phyloP scores from a whole-genome alignment of 352 stramenopile genomes.

The Phytophthora melonis region DNA sequence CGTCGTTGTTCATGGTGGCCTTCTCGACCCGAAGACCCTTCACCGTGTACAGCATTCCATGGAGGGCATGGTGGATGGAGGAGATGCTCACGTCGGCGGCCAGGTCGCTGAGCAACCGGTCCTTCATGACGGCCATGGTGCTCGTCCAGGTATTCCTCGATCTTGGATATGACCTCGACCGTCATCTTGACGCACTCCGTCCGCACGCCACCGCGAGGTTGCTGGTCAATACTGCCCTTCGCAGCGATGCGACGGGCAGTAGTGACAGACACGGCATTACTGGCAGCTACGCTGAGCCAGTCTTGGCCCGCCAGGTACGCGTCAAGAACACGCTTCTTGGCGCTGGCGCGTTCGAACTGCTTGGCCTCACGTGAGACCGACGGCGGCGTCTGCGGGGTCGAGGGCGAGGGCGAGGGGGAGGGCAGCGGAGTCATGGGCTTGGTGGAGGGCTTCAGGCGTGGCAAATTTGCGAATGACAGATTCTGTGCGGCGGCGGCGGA shows the following conservation, averaged over 20 bases:
- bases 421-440: neutral
- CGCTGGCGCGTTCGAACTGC: neutral
- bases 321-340: neutral
- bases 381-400: neutral
- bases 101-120: neutral
- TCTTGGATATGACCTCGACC: neutral
- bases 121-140: neutral
- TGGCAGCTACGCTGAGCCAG: neutral
- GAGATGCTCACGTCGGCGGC: conserved; percentile 1
- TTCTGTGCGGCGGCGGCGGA: neutral
- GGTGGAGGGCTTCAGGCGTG: neutral
- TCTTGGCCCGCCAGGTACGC: neutral
- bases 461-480: neutral
- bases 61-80: conserved; percentile 12
- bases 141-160: neutral
- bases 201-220: neutral
- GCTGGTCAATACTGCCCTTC: neutral
- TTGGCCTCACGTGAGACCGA: neutral
- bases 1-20: conserved; percentile 26
- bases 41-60: conserved; percentile 34
- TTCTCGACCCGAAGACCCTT: conserved; percentile 37
- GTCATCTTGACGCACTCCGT: neutral
- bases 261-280: neutral
- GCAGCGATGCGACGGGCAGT: neutral
- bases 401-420: neutral